A percentile compares a stretch with the other conserved stretches of the same genome.
Conservation (phyloP, 2,329 filamentous ascomycete genomes). For the Fusarium nanum region DNA sequence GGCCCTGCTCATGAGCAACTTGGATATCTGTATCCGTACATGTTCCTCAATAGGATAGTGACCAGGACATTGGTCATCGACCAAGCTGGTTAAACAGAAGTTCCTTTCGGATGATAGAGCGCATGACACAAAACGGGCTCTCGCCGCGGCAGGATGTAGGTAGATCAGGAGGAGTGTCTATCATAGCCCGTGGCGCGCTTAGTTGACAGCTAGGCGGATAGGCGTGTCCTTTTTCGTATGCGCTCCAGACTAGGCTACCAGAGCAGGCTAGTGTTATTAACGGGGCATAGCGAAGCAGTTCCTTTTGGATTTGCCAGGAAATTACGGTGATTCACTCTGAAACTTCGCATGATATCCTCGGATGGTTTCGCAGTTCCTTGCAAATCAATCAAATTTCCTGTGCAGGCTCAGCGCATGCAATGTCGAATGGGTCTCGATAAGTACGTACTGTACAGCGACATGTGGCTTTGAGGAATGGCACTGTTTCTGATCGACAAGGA, state of each 20-base stretch:
- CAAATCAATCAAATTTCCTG: neutral
- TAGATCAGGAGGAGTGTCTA: slow-evolving; percentile 27
- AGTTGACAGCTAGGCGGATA: slow-evolving; percentile 33
- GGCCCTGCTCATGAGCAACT: neutral
- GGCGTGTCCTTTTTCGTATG: slow-evolving; percentile 29
- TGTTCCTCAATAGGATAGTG: neutral
- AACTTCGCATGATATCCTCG: slow-evolving; percentile 25
- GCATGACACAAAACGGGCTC: slow-evolving; percentile 39
- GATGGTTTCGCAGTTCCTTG: slow-evolving; percentile 1
- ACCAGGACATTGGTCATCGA: neutral
- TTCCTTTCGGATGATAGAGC: slow-evolving; percentile 20
- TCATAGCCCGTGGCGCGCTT: slow-evolving; percentile 33
- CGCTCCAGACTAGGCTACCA: slow-evolving; percentile 10
- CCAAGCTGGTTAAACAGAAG: slow-evolving; percentile 22
- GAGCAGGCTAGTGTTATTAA: slow-evolving; percentile 12
- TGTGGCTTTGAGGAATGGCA: neutral
- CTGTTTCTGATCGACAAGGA: slow-evolving; percentile 4
- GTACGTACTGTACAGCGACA: neutral
- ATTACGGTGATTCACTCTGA: slow-evolving; percentile 35
- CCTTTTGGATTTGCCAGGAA: slow-evolving; percentile 16
- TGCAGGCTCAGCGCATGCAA: neutral
- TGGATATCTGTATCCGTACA: neutral
- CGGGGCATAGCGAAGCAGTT: slow-evolving; percentile 3
- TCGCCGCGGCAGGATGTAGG: slow-evolving; percentile 41
- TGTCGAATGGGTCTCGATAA: neutral